phyloP scores from a whole-genome alignment of 495 filamentous ascomycete genomes.

The Neurospora sp. region DNA sequence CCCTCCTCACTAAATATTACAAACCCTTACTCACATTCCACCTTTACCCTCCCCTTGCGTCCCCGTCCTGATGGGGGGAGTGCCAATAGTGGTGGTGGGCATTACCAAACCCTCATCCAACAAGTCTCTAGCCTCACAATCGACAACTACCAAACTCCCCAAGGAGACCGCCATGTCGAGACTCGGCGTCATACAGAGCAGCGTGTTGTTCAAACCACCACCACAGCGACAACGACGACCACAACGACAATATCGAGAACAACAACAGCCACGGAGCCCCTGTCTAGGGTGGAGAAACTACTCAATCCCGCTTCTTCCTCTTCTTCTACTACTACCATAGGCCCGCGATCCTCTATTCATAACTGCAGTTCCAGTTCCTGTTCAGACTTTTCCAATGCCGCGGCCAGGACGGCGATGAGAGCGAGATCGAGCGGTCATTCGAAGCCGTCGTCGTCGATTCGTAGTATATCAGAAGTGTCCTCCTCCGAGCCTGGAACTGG shows the following conservation, averaged over 20 bases:
- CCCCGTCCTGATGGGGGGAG: background rate
- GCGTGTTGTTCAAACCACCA: background rate
- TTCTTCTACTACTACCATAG: background rate
- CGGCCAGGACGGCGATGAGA: background rate
- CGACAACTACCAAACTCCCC: background rate
- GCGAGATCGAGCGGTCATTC: background rate
- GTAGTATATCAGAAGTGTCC: background rate
- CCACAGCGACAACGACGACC: background rate
- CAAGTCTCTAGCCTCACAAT: background rate
- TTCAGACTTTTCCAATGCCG: background rate
- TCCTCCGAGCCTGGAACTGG: background rate
- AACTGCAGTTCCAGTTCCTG: background rate
- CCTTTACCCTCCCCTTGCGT: background rate
- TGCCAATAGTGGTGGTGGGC: background rate
- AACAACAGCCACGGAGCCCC: background rate
- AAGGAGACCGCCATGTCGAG: background rate
- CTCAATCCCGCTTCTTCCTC: background rate
- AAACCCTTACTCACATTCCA: background rate
- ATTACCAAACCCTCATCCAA: background rate
- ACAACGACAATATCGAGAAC: background rate
- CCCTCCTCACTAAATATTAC: background rate
- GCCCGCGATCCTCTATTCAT: background rate
- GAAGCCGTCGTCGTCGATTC: background rate
- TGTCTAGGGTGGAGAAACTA: background rate
- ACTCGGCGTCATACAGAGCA: background rate